Base-by-base conservation (phyloP, 176 grass and related monocot genomes). In the Oryza rufipogon region DNA sequence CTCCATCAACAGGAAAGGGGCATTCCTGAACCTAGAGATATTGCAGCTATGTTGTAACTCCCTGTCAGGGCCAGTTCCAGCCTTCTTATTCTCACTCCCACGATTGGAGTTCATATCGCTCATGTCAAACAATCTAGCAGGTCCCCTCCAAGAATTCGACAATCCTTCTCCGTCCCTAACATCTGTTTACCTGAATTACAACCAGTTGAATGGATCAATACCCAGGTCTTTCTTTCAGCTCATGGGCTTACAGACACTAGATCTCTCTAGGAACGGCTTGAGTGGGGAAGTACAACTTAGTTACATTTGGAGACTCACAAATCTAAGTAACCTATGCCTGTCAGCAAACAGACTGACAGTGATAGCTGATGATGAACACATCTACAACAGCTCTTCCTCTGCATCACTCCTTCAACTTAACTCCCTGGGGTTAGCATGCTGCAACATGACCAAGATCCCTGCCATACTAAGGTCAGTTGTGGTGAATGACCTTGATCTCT, bases 391-490 rank as follows among this genome's bases (percentile, higher is more conserved):
- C 46, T 83, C 79, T 44, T 83, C 41, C 6, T 90, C 77, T 10
- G 82, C 83, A 25, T 23, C 52, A 25, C 10, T 88, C 74, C 93
- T 90, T 32, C 80, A 81, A 12, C 70, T 92, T 20, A 88, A 41
- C 17, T 58, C 79, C 7, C 68, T 95, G 34, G 87, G 80, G 11
- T 76, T 95, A 77, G 87, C 28, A 36, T 90, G 75, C 61, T 95
- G 93, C 93, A 90, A 92, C 80, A 69, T 95, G 64, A 85, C 67
- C 74, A 90, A 84, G 79, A 70, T 92, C 28, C 93, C 93, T 68
- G 75, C 65, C 71, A 88, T 92, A 71, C 32, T 95, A 8, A 87
- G 68, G 73, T 49, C 82, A 51, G 85, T 90, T 70, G 36, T 49
- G 19, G 82, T 90, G 10, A 25, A 34, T 15, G 82, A 39, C 44